Conservation (phyloP, 768 basidiomycete species). For the Neoboletus brunneissimus region DNA sequence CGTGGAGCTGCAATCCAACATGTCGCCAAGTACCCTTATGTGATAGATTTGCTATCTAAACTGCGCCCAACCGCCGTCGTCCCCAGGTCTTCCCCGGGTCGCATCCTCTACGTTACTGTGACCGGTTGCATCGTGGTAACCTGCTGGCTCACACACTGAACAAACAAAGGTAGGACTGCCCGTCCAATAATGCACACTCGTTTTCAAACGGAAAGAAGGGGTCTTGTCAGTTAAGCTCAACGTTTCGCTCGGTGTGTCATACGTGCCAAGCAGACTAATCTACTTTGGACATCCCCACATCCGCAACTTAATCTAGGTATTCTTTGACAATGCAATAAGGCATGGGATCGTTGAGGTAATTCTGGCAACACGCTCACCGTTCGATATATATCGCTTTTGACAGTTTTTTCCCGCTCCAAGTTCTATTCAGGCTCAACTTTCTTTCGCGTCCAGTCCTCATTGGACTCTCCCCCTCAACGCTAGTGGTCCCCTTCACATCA, state of each 20-base stretch:
- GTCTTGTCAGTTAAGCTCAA: conserved; percentile 10
- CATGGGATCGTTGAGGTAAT: conserved; percentile 18
- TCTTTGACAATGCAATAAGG: background rate
- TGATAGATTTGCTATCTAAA: conserved; percentile 8
- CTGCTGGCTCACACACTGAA: background rate
- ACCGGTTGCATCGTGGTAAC: background rate
- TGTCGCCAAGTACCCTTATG: conserved; percentile 16
- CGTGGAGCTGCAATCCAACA: conserved; percentile 10
- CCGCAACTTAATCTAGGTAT: conserved; percentile 10
- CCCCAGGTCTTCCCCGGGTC: too few species aligned
- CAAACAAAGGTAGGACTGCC: background rate
- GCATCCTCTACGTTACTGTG: background rate
- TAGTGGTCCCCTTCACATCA: background rate
- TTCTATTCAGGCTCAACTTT: conserved; percentile 1
- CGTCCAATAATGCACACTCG: background rate
- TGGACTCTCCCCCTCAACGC: background rate
- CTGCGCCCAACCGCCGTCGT: background rate
- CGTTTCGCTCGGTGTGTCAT: conserved; percentile 4
- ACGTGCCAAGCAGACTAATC: background rate
- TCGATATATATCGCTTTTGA: conserved; percentile 6
- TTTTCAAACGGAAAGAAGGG: background rate
- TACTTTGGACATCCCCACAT: background rate
- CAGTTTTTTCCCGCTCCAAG: conserved; percentile 13
- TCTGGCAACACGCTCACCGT: conserved; percentile 5
- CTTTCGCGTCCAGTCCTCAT: background rate